Percentiles rank a stretch among this genome's conserved stretches.
These are phyloP conservation scores for Spatholobus suberectus DNA, from an alignment of 306 rosid species.

Conservation along the genomic window DNA sequence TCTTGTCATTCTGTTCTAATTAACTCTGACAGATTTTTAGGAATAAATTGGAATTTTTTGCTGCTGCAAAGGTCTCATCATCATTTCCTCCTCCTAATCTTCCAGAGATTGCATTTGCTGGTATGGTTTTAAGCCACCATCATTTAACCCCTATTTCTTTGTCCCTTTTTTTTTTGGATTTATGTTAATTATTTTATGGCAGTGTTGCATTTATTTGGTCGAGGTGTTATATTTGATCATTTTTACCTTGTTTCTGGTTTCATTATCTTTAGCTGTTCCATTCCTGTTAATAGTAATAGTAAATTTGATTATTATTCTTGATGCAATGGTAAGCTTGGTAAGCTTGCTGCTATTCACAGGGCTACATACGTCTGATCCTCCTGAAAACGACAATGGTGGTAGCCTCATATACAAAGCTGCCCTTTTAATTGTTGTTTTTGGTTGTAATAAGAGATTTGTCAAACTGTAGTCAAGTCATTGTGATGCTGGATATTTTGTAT, in stretches of 20 bases:
- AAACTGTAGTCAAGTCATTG: slow-evolving; percentile 6
- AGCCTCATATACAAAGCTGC: neutral
- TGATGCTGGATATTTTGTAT: slow-evolving; percentile 4
- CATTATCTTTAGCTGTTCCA: slow-evolving; percentile 1
- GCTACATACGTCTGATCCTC: neutral
- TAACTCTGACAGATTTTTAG: slow-evolving; percentile 65
- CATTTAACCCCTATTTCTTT: neutral
- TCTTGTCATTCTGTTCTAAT: slow-evolving; percentile 22
- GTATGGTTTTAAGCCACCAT: slow-evolving; percentile 48
- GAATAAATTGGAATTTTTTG: slow-evolving; percentile 85
- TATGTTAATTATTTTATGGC: neutral
- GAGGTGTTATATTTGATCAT: neutral
- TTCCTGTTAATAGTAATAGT: neutral
- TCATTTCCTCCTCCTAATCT: slow-evolving; percentile 89
- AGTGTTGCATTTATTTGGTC: slow-evolving; percentile 8
- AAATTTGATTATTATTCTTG: neutral
- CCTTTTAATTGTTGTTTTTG: neutral
- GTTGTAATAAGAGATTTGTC: neutral
- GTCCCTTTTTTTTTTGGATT: slow-evolving; percentile 12
- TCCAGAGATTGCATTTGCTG: slow-evolving; percentile 99
- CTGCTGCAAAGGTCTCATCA: slow-evolving; percentile 91
- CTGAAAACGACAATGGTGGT: neutral
- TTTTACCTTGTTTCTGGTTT: slow-evolving; percentile 27
- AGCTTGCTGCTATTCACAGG: too few relatives aligned
- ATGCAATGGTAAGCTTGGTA: too few relatives aligned